Base-by-base conservation (phyloP, 78 protist genomes). In the Dictyostelium purpureum region DNA sequence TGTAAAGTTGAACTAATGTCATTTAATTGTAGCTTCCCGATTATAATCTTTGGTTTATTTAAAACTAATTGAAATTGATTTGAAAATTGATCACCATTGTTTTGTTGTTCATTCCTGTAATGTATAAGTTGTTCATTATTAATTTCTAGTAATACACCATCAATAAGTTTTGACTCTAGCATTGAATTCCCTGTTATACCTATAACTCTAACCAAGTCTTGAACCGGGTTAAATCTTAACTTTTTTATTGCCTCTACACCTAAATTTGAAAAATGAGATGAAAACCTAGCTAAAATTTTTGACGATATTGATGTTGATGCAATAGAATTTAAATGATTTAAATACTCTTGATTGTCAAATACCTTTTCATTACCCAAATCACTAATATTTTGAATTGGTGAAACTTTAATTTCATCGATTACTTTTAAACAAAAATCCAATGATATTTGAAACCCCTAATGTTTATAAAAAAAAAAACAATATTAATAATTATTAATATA, bases 241-340 rank as follows among this genome's bases (percentile, higher is more conserved):
- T 24, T 70, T 4, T 71, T 51, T 3, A 85, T 75, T 18, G 92
- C 24, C 16, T 73, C 92, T 2, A 85, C 82, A 45, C 82, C 92
- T 3, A 85, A 10, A 18, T 45, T 28, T 35, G 82, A 24, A 73
- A 85, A 85, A 47, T 73, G 82, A 12, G 71, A 61, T 21, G 9
- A 33, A 49, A 61, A 73, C 47, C 82, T 70, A 21, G 63, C 40
- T 45, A 85, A 42, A 42, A 85, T 73, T 79, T 85, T 85, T 9
- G 92, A 85, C 42, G 92, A 85, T 16, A 85, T 73, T 24, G 92
- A 85, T 24, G 92, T 85, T 9, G 82, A 85, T 59, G 82, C 92
- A 28, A 85, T 35, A 18, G 65, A 18, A 56, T 83, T n/a, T 40
- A 83, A 51, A 47, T 75, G 52, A 21, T 75, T 51, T 33, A 75